Conservation (phyloP, 2,329 filamentous ascomycete species). For the Paecilomyces sp. region DNA sequence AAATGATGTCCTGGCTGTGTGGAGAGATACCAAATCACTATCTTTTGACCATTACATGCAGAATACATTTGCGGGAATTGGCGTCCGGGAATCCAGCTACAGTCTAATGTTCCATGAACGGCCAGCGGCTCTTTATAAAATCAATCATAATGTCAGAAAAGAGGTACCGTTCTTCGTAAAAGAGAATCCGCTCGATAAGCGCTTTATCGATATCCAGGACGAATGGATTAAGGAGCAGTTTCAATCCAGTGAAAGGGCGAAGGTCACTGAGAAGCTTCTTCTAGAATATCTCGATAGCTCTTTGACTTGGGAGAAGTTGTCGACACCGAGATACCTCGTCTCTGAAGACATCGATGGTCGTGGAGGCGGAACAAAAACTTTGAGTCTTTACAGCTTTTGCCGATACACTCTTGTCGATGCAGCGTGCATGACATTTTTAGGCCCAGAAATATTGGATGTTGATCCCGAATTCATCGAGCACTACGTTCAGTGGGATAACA, state of each 20-base stretch:
- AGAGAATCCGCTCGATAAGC: not conserved
- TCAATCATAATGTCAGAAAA: not conserved
- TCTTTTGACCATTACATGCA: not conserved
- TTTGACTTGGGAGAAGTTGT: not conserved
- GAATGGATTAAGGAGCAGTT: not conserved
- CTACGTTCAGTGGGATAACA: not conserved
- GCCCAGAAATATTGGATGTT: not conserved
- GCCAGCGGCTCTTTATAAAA: not conserved
- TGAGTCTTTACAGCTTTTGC: not conserved
- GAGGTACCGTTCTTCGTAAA: not conserved
- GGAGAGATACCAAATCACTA: not conserved
- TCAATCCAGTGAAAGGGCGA: not conserved
- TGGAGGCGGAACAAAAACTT: not conserved
- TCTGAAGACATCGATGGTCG: not conserved
- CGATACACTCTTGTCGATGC: not conserved
- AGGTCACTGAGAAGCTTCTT: not conserved
- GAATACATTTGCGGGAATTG: not conserved
- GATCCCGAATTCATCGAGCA: not conserved
- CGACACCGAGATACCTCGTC: not conserved
- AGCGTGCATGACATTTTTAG: not conserved
- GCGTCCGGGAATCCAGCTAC: not conserved
- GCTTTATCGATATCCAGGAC: not conserved
- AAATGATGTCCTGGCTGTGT: not conserved
- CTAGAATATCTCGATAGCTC: not conserved
- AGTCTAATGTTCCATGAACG: not conserved